These are phyloP conservation scores for Alternaria sp. DNA, from an alignment of 2,329 filamentous ascomycete genomes.

Conservation along the genomic window DNA sequence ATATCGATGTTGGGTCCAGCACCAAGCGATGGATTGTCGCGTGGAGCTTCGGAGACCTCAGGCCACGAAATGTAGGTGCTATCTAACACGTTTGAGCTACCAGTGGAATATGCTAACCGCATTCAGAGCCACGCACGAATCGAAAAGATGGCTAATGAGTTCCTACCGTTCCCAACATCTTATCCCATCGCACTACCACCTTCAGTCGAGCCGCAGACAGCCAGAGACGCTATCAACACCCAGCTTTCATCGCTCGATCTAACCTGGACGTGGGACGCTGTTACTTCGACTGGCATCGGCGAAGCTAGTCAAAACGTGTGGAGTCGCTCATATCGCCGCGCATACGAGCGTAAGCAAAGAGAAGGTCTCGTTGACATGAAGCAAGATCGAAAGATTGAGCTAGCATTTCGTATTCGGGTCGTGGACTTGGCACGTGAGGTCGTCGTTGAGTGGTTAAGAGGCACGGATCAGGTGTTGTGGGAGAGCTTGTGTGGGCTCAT, in stretches of 20 bases:
- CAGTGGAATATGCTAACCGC: neutral
- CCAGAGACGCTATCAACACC: constrained; percentile 54
- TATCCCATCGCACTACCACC: constrained; percentile 56
- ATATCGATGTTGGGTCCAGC: constrained; percentile 76
- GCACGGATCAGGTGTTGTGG: constrained; percentile 76
- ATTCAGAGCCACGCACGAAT: constrained; percentile 36
- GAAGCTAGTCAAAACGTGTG: constrained; percentile 77
- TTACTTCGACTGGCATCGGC: constrained; percentile 66
- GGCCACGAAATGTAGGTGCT: constrained; percentile 65
- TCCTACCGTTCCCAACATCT: constrained; percentile 63
- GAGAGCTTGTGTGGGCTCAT: constrained; percentile 85
- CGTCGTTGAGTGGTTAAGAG: constrained; percentile 76
- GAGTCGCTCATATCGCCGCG: constrained; percentile 76
- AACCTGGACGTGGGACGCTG: constrained; percentile 70
- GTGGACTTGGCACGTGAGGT: constrained; percentile 49
- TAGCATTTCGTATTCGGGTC: constrained; percentile 54
- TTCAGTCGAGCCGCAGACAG: constrained; percentile 30
- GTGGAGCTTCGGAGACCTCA: constrained; percentile 79
- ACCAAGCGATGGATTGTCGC: constrained; percentile 88
- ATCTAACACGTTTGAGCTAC: neutral
- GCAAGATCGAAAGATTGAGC: constrained; percentile 39
- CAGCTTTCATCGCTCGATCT: constrained; percentile 67
- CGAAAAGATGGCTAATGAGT: constrained; percentile 58
- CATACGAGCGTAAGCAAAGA: constrained; percentile 52
- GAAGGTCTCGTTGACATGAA: constrained; percentile 32